Conservation (phyloP, 257 asterid species). For the Haberlea rhodopensis region DNA sequence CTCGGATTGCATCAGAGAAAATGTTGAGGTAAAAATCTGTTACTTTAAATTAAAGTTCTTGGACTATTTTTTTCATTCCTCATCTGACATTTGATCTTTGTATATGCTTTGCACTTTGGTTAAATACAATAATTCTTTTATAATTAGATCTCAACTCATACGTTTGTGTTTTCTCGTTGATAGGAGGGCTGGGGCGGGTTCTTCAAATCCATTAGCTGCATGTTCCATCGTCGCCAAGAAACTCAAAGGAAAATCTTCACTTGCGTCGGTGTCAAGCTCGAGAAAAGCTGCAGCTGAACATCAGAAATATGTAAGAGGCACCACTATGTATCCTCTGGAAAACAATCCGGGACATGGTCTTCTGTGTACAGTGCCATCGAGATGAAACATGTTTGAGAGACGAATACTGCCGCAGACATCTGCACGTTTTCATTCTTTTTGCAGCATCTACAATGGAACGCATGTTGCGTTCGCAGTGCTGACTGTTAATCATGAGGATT, state of each 20-base stretch:
- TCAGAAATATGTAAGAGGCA: constrained; percentile 52
- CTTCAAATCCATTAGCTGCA: constrained; percentile 58
- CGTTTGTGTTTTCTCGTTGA: neutral
- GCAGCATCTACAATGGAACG: constrained; percentile 22
- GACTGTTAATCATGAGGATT: neutral
- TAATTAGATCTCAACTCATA: neutral
- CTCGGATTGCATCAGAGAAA: constrained; percentile 80
- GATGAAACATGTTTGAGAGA: constrained; percentile 19
- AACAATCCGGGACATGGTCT: constrained; percentile 73
- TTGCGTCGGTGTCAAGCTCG: constrained; percentile 15
- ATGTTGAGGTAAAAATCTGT: constrained; percentile 51
- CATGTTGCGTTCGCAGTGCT: neutral
- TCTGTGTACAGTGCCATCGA: constrained; percentile 67
- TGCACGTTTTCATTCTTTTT: constrained; percentile 15
- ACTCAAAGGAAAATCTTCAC: constrained; percentile 31
- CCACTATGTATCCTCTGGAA: constrained; percentile 83
- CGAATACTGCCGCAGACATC: neutral
- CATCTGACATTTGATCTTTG: neutral
- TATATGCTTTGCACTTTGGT: neutral
- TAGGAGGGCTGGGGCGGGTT: constrained; percentile 87
- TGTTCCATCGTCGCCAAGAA: constrained; percentile 68
- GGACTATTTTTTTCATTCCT: neutral
- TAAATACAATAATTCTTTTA: neutral
- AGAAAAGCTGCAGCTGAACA: constrained; percentile 62
- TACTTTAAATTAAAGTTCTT: neutral